phyloP scores from a whole-genome alignment of 805 yeast genomes.

The Scheffersomyces ergatensis region DNA sequence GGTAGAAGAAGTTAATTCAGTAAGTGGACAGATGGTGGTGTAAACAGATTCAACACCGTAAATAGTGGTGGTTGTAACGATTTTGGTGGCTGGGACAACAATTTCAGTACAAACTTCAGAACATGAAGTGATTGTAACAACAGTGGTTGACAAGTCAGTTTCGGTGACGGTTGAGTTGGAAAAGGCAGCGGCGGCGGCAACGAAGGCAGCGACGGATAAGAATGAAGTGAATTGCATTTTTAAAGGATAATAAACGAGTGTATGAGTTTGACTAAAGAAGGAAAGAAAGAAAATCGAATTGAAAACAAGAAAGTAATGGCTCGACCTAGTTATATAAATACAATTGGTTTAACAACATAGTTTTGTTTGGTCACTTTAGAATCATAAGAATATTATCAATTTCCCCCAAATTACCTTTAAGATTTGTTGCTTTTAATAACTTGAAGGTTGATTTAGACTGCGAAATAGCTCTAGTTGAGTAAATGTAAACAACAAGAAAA shows the following conservation, averaged over 20 bases:
- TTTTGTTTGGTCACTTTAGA: too few relatives aligned
- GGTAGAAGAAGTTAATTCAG: not conserved
- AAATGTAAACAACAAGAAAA: too few relatives aligned
- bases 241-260: not conserved
- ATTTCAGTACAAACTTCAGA: conserved; percentile 24
- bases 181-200: conserved; percentile 10
- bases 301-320: too few relatives aligned
- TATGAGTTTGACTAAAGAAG: not conserved
- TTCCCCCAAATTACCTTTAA: too few relatives aligned
- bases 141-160: conserved; percentile 23
- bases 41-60: conserved; percentile 24
- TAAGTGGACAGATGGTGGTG: conserved; percentile 30
- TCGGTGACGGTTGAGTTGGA: conserved; percentile 12
- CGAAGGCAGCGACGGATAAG: conserved; percentile 7
- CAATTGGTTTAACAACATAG: too few relatives aligned
- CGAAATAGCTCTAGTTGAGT: too few relatives aligned
- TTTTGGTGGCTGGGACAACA: conserved; percentile 26
- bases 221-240: not conserved
- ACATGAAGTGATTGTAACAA: conserved; percentile 35
- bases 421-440: too few relatives aligned
- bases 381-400: too few relatives aligned
- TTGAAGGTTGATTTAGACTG: too few relatives aligned
- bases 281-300: not conserved
- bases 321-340: too few relatives aligned
- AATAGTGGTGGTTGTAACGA: conserved; percentile 24